phyloP scores from a whole-genome alignment of 2,329 filamentous ascomycete genomes.

The Exserohilum turcica region DNA sequence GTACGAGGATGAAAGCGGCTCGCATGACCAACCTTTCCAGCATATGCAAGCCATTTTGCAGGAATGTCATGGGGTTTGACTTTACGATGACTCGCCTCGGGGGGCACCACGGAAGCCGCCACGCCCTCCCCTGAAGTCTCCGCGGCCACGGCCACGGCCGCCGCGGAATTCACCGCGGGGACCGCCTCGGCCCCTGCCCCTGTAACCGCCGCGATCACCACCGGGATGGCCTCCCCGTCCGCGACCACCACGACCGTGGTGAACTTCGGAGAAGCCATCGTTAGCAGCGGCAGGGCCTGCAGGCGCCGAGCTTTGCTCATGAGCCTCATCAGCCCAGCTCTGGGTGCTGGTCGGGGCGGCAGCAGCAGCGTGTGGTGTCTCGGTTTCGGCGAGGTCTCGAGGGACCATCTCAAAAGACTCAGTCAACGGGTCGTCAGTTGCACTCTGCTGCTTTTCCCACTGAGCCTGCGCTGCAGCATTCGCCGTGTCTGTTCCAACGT shows the following conservation, averaged over 20 bases:
- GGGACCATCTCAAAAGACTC: conserved; percentile 80
- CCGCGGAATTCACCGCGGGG: conserved; percentile 47
- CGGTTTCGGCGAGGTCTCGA: conserved; percentile 74
- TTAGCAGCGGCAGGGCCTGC: conserved; percentile 47
- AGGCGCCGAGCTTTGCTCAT: conserved; percentile 35
- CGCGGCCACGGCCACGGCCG: conserved; percentile 51
- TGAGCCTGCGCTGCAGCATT: conserved; percentile 66
- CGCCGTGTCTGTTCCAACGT: conserved; percentile 49
- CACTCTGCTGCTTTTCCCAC: conserved; percentile 64
- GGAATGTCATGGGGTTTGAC: not conserved
- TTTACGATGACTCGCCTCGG: conserved; percentile 35
- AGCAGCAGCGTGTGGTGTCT: conserved; percentile 61
- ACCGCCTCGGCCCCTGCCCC: conserved; percentile 58
- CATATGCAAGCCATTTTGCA: conserved; percentile 8
- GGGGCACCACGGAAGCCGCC: conserved; percentile 44
- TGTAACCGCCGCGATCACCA: conserved; percentile 59
- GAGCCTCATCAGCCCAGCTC: conserved; percentile 82
- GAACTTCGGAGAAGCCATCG: conserved; percentile 76
- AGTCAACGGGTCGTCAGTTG: conserved; percentile 56
- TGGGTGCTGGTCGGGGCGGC: conserved; percentile 68
- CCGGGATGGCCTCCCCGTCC: conserved; percentile 55
- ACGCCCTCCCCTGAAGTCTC: conserved; percentile 52
- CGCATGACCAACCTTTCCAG: not conserved
- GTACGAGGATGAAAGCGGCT: conserved; percentile 13
- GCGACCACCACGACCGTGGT: conserved; percentile 49